Percentiles rank a stretch among this genome's conserved stretches.
Conservation (phyloP, 345 rosid genomes). For the Gossypium ekmanianum region DNA sequence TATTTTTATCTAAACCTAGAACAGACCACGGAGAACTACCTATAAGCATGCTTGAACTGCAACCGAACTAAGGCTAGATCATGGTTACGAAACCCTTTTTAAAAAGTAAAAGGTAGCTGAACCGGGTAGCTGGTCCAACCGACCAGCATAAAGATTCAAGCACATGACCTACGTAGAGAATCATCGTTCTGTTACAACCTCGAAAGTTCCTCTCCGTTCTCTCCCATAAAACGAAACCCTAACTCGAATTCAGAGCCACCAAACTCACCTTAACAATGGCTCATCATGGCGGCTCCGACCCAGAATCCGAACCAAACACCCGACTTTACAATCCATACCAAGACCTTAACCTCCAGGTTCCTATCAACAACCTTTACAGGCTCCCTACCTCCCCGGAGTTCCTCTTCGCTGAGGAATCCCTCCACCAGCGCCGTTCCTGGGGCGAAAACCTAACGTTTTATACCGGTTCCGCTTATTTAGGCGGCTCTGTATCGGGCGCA, state of each 20-base stretch:
- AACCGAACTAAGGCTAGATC: too few species aligned
- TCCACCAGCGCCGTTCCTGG: constrained; percentile 91
- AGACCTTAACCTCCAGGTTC: constrained; percentile 51
- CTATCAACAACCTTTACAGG: constrained; percentile 54
- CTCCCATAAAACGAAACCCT: constrained; percentile 17
- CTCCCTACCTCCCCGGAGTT: constrained; percentile 90
- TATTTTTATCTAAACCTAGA: too few species aligned
- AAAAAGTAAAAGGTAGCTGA: background rate
- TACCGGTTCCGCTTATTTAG: constrained; percentile 78
- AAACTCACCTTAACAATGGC: constrained; percentile 30
- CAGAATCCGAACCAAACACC: constrained; percentile 34
- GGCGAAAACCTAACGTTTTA: constrained; percentile 95
- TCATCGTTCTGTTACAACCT: background rate
- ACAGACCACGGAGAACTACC: too few species aligned
- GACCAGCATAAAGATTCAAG: background rate
- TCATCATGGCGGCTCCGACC: constrained; percentile 35
- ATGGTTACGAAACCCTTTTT: too few species aligned
- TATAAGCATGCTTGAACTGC: too few species aligned
- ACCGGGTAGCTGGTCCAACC: constrained; percentile 11
- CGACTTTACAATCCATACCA: constrained; percentile 91
- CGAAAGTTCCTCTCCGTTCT: constrained; percentile 3
- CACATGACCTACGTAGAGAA: background rate
- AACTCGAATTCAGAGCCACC: constrained; percentile 10
- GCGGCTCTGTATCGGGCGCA: constrained; percentile 64
- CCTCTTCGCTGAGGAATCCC: constrained; percentile 86